These are phyloP conservation scores for Aspergillus ellipticus DNA, from an alignment of 495 filamentous ascomycete species.

Conservation along the genomic window DNA sequence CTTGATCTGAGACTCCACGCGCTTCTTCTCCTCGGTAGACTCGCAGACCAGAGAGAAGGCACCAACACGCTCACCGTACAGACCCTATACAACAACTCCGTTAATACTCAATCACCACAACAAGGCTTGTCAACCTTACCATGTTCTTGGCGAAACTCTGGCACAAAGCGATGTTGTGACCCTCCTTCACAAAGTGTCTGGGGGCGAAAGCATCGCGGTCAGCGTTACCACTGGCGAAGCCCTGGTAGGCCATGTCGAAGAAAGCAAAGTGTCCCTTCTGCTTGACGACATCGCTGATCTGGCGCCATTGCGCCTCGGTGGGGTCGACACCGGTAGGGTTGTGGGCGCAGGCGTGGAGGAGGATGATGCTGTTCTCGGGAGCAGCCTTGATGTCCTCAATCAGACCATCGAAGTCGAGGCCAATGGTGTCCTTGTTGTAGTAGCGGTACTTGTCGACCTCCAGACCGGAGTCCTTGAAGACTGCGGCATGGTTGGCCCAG, in stretches of 20 bases:
- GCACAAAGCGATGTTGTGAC: conserved; percentile 81
- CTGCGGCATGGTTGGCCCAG: conserved; percentile 97
- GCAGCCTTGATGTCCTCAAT: conserved; percentile 86
- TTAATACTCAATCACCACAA: neutral
- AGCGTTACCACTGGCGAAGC: conserved; percentile 91
- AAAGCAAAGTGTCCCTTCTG: conserved; percentile 86
- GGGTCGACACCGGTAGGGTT: conserved; percentile 98
- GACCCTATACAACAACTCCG: conserved; percentile 52
- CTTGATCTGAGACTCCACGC: conserved; percentile 96
- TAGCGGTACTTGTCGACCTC: conserved; percentile 93
- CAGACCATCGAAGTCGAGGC: conserved; percentile 94
- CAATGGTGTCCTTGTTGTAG: conserved; percentile 98
- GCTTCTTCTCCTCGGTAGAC: conserved; percentile 86
- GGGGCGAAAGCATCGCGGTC: conserved; percentile 90
- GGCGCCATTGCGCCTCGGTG: conserved; percentile 85
- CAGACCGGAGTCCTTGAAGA: conserved; percentile 90
- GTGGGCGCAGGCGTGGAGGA: conserved; percentile 96
- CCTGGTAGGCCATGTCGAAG: conserved; percentile 99
- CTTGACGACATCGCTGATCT: conserved; percentile 88
- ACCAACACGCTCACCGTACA: conserved; percentile 97
- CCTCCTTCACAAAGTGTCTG: conserved; percentile 85
- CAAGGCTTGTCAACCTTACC: conserved; percentile 41
- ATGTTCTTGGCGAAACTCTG: conserved; percentile 99
- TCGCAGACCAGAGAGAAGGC: conserved; percentile 91
- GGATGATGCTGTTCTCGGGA: conserved; percentile 78